These are phyloP conservation scores for Juncus effusus DNA, from an alignment of 176 grass and related monocot species.

Conservation along the genomic window DNA sequence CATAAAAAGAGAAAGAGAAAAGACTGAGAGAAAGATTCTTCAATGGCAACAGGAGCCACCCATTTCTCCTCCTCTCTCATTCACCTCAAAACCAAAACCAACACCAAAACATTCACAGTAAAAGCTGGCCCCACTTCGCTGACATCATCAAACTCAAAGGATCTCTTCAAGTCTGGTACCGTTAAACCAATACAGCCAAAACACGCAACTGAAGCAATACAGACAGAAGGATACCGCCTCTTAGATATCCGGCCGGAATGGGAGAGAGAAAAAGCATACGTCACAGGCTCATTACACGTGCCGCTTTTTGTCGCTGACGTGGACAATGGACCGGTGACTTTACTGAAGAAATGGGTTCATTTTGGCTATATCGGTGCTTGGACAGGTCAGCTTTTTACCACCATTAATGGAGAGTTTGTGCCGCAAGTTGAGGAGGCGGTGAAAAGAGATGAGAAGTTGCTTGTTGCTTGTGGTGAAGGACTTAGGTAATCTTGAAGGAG, in stretches of 20 bases:
- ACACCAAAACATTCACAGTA: not conserved
- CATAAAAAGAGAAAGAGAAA: not conserved
- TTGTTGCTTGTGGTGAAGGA: slow-evolving; percentile 88
- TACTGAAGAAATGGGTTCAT: slow-evolving; percentile 98
- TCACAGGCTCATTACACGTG: slow-evolving; percentile 51
- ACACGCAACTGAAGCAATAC: slow-evolving; percentile 39
- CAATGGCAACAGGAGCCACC: slow-evolving; percentile 26
- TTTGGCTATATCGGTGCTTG: slow-evolving; percentile 81
- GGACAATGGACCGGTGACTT: slow-evolving; percentile 49
- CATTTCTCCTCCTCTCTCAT: slow-evolving; percentile 6
- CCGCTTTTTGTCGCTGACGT: slow-evolving; percentile 65
- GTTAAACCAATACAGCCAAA: slow-evolving; percentile 52
- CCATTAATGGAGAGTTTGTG: slow-evolving; percentile 66
- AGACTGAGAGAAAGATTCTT: not conserved
- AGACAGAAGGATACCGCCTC: slow-evolving; percentile 51
- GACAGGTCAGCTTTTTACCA: slow-evolving; percentile 82
- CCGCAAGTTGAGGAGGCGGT: slow-evolving; percentile 40
- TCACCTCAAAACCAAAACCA: not conserved
- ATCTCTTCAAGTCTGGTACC: slow-evolving; percentile 57
- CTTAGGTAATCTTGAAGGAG: slow-evolving; percentile 45
- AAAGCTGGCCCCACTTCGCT: slow-evolving; percentile 1
- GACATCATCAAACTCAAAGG: slow-evolving; percentile 29
- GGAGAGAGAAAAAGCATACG: slow-evolving; percentile 64
- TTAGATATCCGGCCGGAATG: slow-evolving; percentile 75
- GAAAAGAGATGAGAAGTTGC: slow-evolving; percentile 56